phyloP scores from a whole-genome alignment of 2,329 filamentous ascomycete species.

The Juglanconis sp. region DNA sequence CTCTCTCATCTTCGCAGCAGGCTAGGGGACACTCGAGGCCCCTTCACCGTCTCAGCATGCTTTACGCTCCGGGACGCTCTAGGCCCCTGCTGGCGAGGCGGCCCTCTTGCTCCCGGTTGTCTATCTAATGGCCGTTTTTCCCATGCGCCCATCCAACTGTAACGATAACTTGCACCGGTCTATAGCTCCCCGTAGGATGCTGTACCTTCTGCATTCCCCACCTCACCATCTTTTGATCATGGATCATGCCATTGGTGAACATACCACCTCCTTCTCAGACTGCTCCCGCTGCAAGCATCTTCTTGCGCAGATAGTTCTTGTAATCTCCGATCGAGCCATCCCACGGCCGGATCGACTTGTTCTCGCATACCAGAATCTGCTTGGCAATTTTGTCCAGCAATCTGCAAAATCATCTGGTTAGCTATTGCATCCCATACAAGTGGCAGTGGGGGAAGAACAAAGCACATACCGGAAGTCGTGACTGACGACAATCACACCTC shows the following conservation, averaged over 20 bases:
- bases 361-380: conserved; percentile 98
- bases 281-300: conserved; percentile 88
- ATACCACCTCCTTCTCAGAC: conserved; percentile 56
- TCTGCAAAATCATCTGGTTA: conserved; percentile 42
- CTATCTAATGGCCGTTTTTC: not conserved
- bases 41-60: not conserved
- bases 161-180: not conserved
- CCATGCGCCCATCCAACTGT: not conserved
- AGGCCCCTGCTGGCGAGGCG: not conserved
- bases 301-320: conserved; percentile 98
- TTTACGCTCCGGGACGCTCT: not conserved
- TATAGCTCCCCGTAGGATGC: not conserved
- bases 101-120: not conserved
- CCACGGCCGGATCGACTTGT: conserved; percentile 90
- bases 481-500: conserved; percentile 95
- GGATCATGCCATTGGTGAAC: not conserved
- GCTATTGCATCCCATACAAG: not conserved
- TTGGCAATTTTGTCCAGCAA: conserved; percentile 99
- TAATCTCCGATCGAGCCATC: conserved; percentile 86
- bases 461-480: conserved; percentile 91
- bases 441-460: not conserved
- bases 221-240: not conserved
- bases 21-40: not conserved
- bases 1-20: not conserved
- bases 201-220: not conserved